A percentile compares a stretch with the other conserved stretches of the same genome.
Evolutionary conservation across 169 alveolate genomes (phyloP).

Genomic region (Plasmodium coatneyi): DNA sequence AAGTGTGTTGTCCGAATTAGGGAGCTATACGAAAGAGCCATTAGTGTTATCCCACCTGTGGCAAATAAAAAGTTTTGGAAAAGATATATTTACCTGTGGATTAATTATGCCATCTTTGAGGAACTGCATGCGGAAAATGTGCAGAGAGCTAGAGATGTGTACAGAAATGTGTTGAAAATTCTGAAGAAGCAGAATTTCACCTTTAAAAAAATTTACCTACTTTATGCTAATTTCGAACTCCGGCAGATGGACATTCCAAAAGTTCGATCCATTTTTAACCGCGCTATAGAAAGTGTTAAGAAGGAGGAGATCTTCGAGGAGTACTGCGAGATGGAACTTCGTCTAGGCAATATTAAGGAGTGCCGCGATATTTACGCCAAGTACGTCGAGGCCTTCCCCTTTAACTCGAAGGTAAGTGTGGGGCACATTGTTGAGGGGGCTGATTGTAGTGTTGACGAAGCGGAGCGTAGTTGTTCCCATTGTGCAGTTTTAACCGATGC

Average conservation of each 20-base stretch:
- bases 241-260: conserved; percentile 86
- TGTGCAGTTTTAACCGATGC: neutral
- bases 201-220: conserved; percentile 93
- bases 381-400: conserved; percentile 92
- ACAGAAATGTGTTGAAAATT: conserved; percentile 89
- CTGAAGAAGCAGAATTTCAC: conserved; percentile 92
- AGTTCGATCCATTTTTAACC: conserved; percentile 94
- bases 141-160: conserved; percentile 91
- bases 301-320: conserved; percentile 92
- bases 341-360: conserved; percentile 95
- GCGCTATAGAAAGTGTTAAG: conserved; percentile 94
- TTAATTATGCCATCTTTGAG: conserved; percentile 95
- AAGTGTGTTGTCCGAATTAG: conserved; percentile 84
- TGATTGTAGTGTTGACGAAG: neutral
- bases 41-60: conserved; percentile 93
- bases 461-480: neutral
- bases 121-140: conserved; percentile 90
- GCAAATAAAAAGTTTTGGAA: conserved; percentile 93
- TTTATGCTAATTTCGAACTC: conserved; percentile 91
- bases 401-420: conserved; percentile 85
- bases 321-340: conserved; percentile 94
- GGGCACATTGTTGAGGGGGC: neutral
- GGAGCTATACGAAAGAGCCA: conserved; percentile 95
- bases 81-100: conserved; percentile 96
- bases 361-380: conserved; percentile 93